Conservation (phyloP, 306 rosid genomes). For the Lagenaria siceraria region DNA sequence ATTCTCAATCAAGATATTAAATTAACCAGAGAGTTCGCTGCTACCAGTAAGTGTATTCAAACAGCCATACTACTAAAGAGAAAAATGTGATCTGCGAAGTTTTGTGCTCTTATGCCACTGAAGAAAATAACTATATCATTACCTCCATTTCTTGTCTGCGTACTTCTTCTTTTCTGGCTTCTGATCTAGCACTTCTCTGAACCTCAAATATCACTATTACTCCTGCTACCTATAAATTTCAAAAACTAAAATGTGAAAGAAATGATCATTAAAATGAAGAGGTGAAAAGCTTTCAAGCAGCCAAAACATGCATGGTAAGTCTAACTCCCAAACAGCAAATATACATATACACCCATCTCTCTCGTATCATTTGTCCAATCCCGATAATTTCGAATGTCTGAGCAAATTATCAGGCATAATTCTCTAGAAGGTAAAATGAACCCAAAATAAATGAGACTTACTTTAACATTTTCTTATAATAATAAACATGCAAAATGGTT, state of each 20-base stretch:
- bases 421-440: neutral
- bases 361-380: neutral
- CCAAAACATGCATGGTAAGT: neutral
- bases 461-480: neutral
- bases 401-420: neutral
- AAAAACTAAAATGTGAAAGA: slow-evolving; percentile 6
- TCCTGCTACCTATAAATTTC: slow-evolving; percentile 58
- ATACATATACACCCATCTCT: neutral
- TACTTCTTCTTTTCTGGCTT: slow-evolving; percentile 79
- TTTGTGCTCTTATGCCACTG: neutral
- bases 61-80: neutral
- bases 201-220: slow-evolving; percentile 67
- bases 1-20: neutral
- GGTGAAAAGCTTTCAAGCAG: neutral
- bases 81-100: neutral
- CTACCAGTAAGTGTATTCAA: neutral
- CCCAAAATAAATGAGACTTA: neutral
- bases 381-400: neutral
- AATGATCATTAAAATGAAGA: neutral
- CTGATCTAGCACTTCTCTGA: slow-evolving; percentile 85
- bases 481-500: neutral
- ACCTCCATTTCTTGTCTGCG: slow-evolving; percentile 79
- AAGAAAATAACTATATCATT: neutral
- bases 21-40: neutral
- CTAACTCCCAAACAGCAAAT: neutral